Conservation (phyloP, 2,329 filamentous ascomycete genomes). For the Fusarium succisae region DNA sequence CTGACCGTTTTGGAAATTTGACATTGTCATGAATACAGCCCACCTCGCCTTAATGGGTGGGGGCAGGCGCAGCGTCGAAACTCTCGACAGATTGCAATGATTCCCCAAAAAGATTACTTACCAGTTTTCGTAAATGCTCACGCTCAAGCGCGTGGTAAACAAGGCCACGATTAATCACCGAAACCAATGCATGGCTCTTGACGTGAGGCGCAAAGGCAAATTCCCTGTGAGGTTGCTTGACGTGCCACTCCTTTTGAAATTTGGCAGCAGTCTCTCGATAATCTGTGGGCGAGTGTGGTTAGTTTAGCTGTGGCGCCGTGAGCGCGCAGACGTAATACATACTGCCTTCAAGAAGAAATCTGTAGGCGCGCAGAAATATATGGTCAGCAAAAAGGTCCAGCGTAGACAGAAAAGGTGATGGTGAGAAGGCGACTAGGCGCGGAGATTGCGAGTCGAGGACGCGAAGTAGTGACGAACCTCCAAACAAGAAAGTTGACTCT, state of each 20-base stretch:
- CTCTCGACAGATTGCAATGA: constrained; percentile 4
- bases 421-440: constrained; percentile 11
- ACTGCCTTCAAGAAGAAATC: constrained; percentile 71
- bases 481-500: constrained; percentile 76
- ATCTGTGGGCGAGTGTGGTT: constrained; percentile 56
- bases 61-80: constrained; percentile 21
- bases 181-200: constrained; percentile 70
- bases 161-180: constrained; percentile 70
- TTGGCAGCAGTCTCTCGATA: constrained; percentile 74
- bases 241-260: constrained; percentile 75
- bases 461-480: constrained; percentile 64
- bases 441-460: constrained; percentile 33
- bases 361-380: constrained; percentile 44
- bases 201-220: constrained; percentile 73
- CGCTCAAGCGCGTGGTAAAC: constrained; percentile 69
- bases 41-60: constrained; percentile 14
- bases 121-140: constrained; percentile 61
- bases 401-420: constrained; percentile 4
- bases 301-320: constrained; percentile 33
- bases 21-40: constrained; percentile 26
- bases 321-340: constrained; percentile 52
- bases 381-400: constrained; percentile 34
- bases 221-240: constrained; percentile 68
- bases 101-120: constrained; percentile 46
- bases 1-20: constrained; percentile 35